Base-by-base conservation (phyloP, 139 green algal genomes). In the Chlamydomonas sphaeroides region DNA sequence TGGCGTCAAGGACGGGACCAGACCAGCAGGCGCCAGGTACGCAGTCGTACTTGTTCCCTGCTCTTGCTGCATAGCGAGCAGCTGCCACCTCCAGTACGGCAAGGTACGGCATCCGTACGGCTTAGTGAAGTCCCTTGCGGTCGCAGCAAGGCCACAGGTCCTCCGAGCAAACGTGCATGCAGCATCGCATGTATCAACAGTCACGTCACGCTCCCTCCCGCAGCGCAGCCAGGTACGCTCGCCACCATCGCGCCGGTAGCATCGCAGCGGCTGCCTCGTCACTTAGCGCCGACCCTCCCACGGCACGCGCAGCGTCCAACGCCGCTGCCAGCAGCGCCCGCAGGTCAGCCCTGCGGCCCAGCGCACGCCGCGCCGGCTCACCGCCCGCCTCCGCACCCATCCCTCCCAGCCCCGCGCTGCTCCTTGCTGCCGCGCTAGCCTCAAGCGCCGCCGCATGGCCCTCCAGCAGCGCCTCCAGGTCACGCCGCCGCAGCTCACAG, bases 171-270 rank as follows among this genome's bases (percentile, higher is more conserved):
- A n/a, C n/a, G n/a, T n/a, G n/a, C n/a, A n/a, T n/a, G n/a, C n/a
- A n/a, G n/a, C n/a, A n/a, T n/a, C n/a, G n/a, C n/a, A n/a, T n/a
- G n/a, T n/a, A n/a, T n/a, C n/a, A n/a, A n/a, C n/a, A n/a, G n/a
- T n/a, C n/a, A n/a, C n/a, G n/a, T n/a, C n/a, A n/a, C n/a, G n/a
- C n/a, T n/a, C n/a, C n/a, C 51, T 10, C 38, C 25, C 32, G 35
- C 35, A 80, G 41, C 42, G 59, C 74, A 17, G 41, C 42, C 17
- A 80, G 18, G 17, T 71, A 80, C n/a, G 41, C 74, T 41, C 39
- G 30, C 74, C 74, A 80, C 74, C 74, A 80, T 17, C 59, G 23
- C 30, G 0, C 30, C 39, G 74, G 74, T 41, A 80, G 56, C 74
- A 80, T 39, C 39, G 61, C 41, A 3, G 74, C 74, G 18, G 41